Conservation (phyloP, 1,139 yeast genomes). For the Wickerhamomyces sp. region DNA sequence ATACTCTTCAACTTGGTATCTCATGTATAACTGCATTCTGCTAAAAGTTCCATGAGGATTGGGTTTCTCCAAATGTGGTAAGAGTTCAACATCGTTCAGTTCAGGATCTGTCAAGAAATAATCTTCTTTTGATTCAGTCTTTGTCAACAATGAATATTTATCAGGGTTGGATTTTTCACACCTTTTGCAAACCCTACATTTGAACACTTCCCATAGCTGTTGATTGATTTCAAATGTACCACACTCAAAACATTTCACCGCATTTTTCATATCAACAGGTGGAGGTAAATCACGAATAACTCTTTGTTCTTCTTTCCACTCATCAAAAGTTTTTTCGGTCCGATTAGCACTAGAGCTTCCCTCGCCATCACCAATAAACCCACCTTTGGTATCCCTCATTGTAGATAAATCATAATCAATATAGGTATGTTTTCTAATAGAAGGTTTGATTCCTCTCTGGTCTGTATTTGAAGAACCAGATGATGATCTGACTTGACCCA, state of each 20-base stretch:
- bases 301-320: conserved; percentile 70
- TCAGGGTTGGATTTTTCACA: conserved; percentile 76
- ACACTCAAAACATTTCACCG: conserved; percentile 83
- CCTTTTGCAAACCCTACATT: conserved; percentile 68
- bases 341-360: conserved; percentile 10
- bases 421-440: conserved; percentile 57
- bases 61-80: conserved; percentile 81
- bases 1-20: conserved; percentile 87
- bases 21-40: conserved; percentile 84
- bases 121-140: conserved; percentile 93
- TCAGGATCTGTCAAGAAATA: conserved; percentile 92
- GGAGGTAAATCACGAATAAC: conserved; percentile 55
- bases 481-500: conserved; percentile 8
- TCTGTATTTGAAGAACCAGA: conserved; percentile 4
- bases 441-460: conserved; percentile 25
- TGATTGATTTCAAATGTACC: conserved; percentile 72
- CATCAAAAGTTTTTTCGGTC: conserved; percentile 52
- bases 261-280: conserved; percentile 62
- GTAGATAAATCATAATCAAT: conserved; percentile 91
- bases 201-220: conserved; percentile 61
- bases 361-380: conserved; percentile 54
- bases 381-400: conserved; percentile 85
- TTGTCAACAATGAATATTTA: conserved; percentile 83
- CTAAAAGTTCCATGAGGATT: conserved; percentile 90
- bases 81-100: conserved; percentile 58